Conservation (phyloP, 768 basidiomycete genomes). For the Candolleomyces eurysporus region DNA sequence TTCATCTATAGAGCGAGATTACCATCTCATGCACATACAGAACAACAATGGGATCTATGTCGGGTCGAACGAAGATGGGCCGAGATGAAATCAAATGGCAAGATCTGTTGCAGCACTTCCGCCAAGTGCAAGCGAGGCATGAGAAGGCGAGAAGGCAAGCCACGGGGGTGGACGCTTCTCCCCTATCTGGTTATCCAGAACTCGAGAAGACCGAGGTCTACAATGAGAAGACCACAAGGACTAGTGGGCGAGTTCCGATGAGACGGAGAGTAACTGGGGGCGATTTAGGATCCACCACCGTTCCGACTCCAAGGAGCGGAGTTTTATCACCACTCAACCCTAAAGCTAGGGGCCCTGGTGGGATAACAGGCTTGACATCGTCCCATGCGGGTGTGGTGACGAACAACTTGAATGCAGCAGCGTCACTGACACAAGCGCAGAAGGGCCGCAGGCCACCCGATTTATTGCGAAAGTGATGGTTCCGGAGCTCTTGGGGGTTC, state of each 20-base stretch:
- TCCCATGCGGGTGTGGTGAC: slow-evolving; percentile 13
- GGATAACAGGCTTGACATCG: slow-evolving; percentile 29
- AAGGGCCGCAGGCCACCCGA: slow-evolving; percentile 31
- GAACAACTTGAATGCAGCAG: slow-evolving; percentile 23
- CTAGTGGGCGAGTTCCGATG: slow-evolving; percentile 42
- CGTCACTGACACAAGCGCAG: slow-evolving; percentile 34
- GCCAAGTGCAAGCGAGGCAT: slow-evolving; percentile 83
- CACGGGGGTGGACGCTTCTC: slow-evolving; percentile 58
- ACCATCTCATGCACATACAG: neutral
- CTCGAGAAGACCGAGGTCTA: slow-evolving; percentile 39
- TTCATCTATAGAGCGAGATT: neutral
- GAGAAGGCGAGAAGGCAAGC: slow-evolving; percentile 87
- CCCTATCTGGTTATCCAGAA: slow-evolving; percentile 49
- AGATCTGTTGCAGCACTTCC: slow-evolving; percentile 90
- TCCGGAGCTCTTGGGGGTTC: neutral
- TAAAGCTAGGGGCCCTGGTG: slow-evolving; percentile 52
- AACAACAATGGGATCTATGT: slow-evolving; percentile 31
- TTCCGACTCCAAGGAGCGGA: slow-evolving; percentile 37
- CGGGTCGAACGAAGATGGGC: slow-evolving; percentile 72
- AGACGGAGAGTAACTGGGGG: slow-evolving; percentile 67
- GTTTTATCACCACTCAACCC: slow-evolving; percentile 76
- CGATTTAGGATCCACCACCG: slow-evolving; percentile 17
- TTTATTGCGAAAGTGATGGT: slow-evolving; percentile 19
- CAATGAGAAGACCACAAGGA: slow-evolving; percentile 18
- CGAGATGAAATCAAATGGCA: slow-evolving; percentile 97